Percentiles rank a stretch among this genome's conserved stretches.
These are phyloP conservation scores for Adenanthera pavonina DNA, from an alignment of 306 rosid genomes.

Conservation along the genomic window DNA sequence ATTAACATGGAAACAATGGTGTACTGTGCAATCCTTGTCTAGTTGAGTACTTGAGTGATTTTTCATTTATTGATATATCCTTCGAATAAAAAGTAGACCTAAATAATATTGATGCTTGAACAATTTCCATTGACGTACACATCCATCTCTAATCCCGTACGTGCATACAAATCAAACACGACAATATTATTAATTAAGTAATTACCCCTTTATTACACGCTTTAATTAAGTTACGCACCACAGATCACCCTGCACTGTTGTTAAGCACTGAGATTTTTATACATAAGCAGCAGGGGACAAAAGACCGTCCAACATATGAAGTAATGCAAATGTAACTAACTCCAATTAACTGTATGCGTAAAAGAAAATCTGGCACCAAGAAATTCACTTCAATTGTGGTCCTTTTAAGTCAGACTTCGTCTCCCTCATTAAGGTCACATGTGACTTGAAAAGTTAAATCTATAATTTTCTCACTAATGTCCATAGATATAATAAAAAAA, in stretches of 20 bases:
- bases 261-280: background rate
- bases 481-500: conserved; percentile 13
- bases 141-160: background rate
- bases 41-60: no score
- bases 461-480: conserved; percentile 40
- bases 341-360: conserved; percentile 42
- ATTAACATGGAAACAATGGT: no score
- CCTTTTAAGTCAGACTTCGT: conserved; percentile 39
- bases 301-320: conserved; percentile 29
- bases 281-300: conserved; percentile 24
- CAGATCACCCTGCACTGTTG: conserved; percentile 28
- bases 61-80: background rate
- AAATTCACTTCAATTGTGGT: conserved; percentile 40
- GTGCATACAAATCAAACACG: background rate
- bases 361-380: conserved; percentile 33
- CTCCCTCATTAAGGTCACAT: conserved; percentile 29
- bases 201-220: conserved; percentile 30
- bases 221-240: conserved; percentile 37
- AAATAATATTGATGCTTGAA: background rate
- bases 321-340: conserved; percentile 8
- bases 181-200: background rate
- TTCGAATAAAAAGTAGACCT: background rate
- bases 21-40: no score
- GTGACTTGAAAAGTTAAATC: conserved; percentile 18
- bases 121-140: background rate